Base-by-base conservation (phyloP, 768 basidiomycete genomes). In the Lyophyllum atratum region DNA sequence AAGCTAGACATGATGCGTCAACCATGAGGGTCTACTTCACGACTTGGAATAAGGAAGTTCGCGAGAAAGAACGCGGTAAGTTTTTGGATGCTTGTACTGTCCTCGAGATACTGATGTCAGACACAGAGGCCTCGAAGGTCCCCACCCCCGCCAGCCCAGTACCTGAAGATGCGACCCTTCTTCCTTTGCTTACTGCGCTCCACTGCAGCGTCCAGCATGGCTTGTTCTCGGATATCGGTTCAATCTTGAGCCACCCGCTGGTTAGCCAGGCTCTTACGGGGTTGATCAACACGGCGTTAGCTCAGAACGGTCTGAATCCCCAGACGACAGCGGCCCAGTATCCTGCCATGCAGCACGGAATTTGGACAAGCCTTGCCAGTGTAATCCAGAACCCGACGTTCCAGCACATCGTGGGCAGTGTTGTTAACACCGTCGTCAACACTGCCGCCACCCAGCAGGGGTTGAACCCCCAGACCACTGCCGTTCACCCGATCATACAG, bases 41-140 rank as follows among this genome's bases (percentile, higher is more conserved):
- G 8, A 14, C 37, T n/a, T 55, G 54, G 54, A 42, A 42, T 17
- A 40, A 55, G 24, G 48, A 55, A 43, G 39, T 24, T 34, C 54
- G 54, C 17, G 8, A 24, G n/a, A 42, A 42, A 29, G 52, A 53
- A 43, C 42, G 26, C 19, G 52, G 52, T 53, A 44, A 3, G 42
- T 28, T 33, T 11, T 11, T 6, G 8, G 28, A 3, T 51, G 2
- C 6, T 22, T 10, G 19, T 10, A 6, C n/a, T 21, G 25, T n/a
- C n/a, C 12, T 24, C 28, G 26, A 34, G 17, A 8, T 49, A 4
- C 49, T 37, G 49, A 28, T 28, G n/a, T 26, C 25, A 7, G 4
- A 24, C 15, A 24, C 28, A 51, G 49, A 21, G 24, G 37, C 34
- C 11, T 31, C 29, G 11, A 31, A 31, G 29, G 29, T n/a, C n/a